Evolutionary conservation across 345 rosid genomes (phyloP).

Genomic region (Sisymbrium irio): DNA sequence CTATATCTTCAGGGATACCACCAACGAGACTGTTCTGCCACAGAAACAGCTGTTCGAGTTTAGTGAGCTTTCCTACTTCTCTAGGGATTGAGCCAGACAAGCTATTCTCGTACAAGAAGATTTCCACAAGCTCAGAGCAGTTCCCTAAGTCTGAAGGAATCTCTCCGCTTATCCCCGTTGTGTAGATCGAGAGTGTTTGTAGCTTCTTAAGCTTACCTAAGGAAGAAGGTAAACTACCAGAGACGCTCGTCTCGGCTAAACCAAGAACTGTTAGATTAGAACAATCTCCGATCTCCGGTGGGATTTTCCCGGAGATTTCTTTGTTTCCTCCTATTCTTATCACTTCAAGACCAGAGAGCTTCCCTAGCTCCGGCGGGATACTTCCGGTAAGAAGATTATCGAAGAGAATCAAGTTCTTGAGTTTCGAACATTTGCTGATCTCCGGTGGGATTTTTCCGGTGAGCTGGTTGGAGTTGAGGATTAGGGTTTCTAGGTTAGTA

Average conservation of each 20-base stretch:
- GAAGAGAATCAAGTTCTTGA: slow-evolving; percentile 53
- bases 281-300: slow-evolving; percentile 74
- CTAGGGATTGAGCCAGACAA: slow-evolving; percentile 78
- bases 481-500: slow-evolving; percentile 50
- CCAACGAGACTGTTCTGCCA: slow-evolving; percentile 87
- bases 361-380: slow-evolving; percentile 74
- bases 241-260: slow-evolving; percentile 66
- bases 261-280: slow-evolving; percentile 73
- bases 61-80: slow-evolving; percentile 64
- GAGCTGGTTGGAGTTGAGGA: slow-evolving; percentile 70
- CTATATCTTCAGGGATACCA: slow-evolving; percentile 78
- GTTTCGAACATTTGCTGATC: slow-evolving; percentile 45
- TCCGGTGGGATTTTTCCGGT: slow-evolving; percentile 79
- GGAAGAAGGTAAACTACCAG: slow-evolving; percentile 70
- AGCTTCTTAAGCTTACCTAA: slow-evolving; percentile 71
- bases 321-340: slow-evolving; percentile 86
- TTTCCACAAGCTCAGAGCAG: slow-evolving; percentile 76
- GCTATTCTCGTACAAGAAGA: slow-evolving; percentile 78
- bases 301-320: slow-evolving; percentile 66
- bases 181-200: slow-evolving; percentile 65
- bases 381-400: slow-evolving; percentile 66
- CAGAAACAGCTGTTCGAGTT: slow-evolving; percentile 63
- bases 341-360: slow-evolving; percentile 54
- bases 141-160: slow-evolving; percentile 81
- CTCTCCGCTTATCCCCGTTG: slow-evolving; percentile 79